Evolutionary conservation across 352 stramenopile species (phyloP), one percentile per base, ranked within the genome.

Genomic region (Pythium phragmitis): DNA sequence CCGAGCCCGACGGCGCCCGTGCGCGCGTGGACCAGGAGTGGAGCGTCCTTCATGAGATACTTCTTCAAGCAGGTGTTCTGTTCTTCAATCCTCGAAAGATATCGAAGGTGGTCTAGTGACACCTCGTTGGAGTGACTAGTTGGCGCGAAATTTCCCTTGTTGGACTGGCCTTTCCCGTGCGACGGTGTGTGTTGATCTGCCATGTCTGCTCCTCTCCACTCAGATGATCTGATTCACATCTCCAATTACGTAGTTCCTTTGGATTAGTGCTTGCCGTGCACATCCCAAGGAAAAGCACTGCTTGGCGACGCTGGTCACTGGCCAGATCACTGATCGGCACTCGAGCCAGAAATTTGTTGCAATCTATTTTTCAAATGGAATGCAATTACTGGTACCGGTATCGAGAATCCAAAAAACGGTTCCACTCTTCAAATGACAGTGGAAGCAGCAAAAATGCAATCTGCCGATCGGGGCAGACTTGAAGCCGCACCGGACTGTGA

Each of bases 1-100:
- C 69, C 55, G 19, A 91, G 67, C 26, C 70, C 64, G 12, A 76
- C 67, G 26, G 78, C 57, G 55, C 50, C 28, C 39, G 41, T 57
- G 58, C 58, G 19, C 45, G 48, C 43, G 54, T 65, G 28, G 19
- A 61, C 46, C n/a, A 60, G 41, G 19, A 11, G 39, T 34, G 41
- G 33, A 21, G n/a, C 13, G 45, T 21, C 53, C 54, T 56, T 56
- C 26, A 55, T 55, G 46, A 4, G 12, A 39, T 39, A 6, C 11
- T 39, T 39, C 34, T 39, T 39, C 34, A 37, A 37, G 33, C 33
- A 37, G 33, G 33, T 21, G 21, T 21, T 21, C 33, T 9, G 33
- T 37, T 39, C 33, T 36, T 39, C 34, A 39, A 39, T 37, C 21
- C n/a, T 39, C 1, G 16, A 55, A 58, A 65, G 47, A 65, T 58